Evolutionary conservation across 2,329 filamentous ascomycete genomes (phyloP).

Genomic region (Fusarium sp.): DNA sequence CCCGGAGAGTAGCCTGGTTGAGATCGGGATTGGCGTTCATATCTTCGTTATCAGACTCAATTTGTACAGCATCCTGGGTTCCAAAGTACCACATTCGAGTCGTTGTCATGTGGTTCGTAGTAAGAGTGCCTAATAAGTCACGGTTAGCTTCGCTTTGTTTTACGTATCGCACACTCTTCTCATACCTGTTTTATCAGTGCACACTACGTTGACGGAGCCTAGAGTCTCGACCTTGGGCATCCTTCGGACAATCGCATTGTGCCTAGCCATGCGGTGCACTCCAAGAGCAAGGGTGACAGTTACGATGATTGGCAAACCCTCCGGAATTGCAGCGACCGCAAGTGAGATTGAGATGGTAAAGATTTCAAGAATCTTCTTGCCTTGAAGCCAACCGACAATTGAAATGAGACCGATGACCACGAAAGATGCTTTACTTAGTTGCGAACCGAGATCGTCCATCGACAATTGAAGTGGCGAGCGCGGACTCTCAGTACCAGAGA

Average conservation of each 20-base stretch:
- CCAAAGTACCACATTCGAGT: conserved; percentile 98
- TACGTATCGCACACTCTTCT: background rate
- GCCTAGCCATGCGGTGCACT: conserved; percentile 94
- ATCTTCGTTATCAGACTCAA: conserved; percentile 67
- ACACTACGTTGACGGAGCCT: conserved; percentile 99
- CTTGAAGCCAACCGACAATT: conserved; percentile 88
- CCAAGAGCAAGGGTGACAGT: conserved; percentile 96
- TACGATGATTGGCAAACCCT: conserved; percentile 97
- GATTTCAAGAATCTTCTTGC: conserved; percentile 90
- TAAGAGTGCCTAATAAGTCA: conserved; percentile 78
- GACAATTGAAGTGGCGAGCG: conserved; percentile 93
- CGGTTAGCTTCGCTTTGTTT: conserved; percentile 30
- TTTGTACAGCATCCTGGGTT: conserved; percentile 64
- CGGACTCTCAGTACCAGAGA: conserved; percentile 95
- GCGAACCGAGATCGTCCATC: conserved; percentile 97
- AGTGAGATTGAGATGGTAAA: conserved; percentile 98
- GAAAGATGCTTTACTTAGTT: conserved; percentile 97
- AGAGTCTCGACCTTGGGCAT: conserved; percentile 98
- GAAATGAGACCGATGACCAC: conserved; percentile 94
- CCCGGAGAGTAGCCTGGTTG: conserved; percentile 80
- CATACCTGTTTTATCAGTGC: conserved; percentile 93
- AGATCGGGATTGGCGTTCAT: conserved; percentile 66
- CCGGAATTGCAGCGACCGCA: conserved; percentile 94
- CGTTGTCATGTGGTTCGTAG: conserved; percentile 98
- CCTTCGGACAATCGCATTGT: conserved; percentile 93